A percentile compares a stretch with the other conserved stretches of the same genome.
These are phyloP conservation scores for Zasmidium angulare DNA, from an alignment of 2,329 filamentous ascomycete species.

Conservation along the genomic window DNA sequence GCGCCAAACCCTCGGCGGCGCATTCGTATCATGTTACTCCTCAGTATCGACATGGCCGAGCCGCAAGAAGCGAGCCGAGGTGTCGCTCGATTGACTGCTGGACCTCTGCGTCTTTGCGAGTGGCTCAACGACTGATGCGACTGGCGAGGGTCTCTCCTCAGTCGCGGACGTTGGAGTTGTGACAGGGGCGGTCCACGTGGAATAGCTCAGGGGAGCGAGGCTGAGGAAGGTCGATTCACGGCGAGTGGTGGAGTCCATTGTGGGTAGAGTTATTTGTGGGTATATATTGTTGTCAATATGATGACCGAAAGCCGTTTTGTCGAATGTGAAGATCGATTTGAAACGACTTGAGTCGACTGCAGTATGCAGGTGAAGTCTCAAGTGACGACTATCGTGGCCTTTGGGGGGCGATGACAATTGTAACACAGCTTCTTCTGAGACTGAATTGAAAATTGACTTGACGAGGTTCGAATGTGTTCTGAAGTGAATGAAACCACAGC, in stretches of 20 bases:
- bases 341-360: too few relatives aligned
- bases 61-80: conserved; percentile 13
- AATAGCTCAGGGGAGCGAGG: conserved; percentile 18
- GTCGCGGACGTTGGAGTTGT: background rate
- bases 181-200: conserved; percentile 16
- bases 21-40: background rate
- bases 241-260: conserved; percentile 15
- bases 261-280: background rate
- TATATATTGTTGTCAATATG: too few relatives aligned
- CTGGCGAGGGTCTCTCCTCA: background rate
- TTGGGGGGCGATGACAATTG: too few relatives aligned
- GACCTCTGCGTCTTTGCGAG: conserved; percentile 20
- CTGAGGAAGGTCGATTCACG: conserved; percentile 23
- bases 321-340: too few relatives aligned
- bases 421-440: too few relatives aligned
- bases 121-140: conserved; percentile 8
- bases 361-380: background rate
- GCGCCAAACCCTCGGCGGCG: too few relatives aligned
- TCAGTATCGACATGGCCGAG: conserved; percentile 14
- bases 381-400: too few relatives aligned
- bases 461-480: too few relatives aligned
- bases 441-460: too few relatives aligned
- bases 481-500: background rate
- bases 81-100: conserved; percentile 17
- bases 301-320: too few relatives aligned